Percentiles rank a stretch among this genome's conserved stretches.
Conservation (phyloP, 768 basidiomycete species). For the Arthromyces matolae region DNA sequence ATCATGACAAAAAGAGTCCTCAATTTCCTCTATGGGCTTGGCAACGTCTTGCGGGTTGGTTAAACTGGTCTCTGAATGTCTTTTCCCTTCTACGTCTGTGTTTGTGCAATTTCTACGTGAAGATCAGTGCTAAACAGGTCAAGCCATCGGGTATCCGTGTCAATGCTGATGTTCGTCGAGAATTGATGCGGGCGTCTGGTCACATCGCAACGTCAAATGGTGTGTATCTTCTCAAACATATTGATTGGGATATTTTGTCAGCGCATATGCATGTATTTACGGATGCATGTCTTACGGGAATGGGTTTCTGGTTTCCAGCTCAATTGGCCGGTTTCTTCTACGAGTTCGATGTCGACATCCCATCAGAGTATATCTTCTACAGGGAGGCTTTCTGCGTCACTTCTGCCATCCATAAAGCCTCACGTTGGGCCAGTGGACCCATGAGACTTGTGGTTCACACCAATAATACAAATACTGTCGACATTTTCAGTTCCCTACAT, state of each 20-base stretch:
- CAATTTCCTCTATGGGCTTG: not conserved
- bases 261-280: not conserved
- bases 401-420: conserved; percentile 1
- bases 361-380: not conserved
- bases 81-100: conserved; percentile 5
- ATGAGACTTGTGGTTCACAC: conserved; percentile 5
- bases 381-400: not conserved
- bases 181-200: not conserved
- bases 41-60: not conserved
- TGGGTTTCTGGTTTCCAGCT: conserved; percentile 2
- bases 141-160: not conserved
- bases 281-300: not conserved
- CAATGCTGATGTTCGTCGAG: not conserved
- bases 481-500: not conserved
- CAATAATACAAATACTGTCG: not conserved
- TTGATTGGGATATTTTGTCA: not conserved
- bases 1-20: not conserved
- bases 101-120: not conserved
- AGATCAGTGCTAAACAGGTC: not conserved
- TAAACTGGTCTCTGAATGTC: conserved; percentile 5
- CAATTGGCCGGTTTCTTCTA: not conserved
- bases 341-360: not conserved
- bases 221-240: not conserved
- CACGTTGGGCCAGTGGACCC: not conserved
- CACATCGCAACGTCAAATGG: not conserved